Conservation (phyloP, 495 filamentous ascomycete species). For the Neurospora intermedia region DNA sequence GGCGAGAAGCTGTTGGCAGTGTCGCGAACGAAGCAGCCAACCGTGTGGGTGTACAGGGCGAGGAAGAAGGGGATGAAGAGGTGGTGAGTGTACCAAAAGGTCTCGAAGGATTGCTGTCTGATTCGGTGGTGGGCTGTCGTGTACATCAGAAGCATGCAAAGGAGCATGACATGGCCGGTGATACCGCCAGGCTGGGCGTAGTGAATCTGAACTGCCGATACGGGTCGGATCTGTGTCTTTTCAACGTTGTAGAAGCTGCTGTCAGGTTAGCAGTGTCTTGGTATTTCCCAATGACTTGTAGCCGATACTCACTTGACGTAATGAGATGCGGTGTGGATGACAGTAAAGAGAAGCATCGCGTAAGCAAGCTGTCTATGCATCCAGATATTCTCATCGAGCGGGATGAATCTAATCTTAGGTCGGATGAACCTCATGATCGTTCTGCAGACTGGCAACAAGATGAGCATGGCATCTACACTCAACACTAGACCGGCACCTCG, state of each 20-base stretch:
- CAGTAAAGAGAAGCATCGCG: slow-evolving; percentile 69
- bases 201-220: slow-evolving; percentile 84
- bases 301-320: slow-evolving; percentile 78
- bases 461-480: slow-evolving; percentile 73
- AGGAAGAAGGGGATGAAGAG: slow-evolving; percentile 94
- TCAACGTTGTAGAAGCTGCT: slow-evolving; percentile 91
- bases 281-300: background rate
- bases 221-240: slow-evolving; percentile 66
- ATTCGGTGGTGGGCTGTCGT: slow-evolving; percentile 91
- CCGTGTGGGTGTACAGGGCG: slow-evolving; percentile 88
- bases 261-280: slow-evolving; percentile 14
- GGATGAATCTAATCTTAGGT: slow-evolving; percentile 79
- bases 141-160: slow-evolving; percentile 98
- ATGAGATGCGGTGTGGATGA: slow-evolving; percentile 66
- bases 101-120: slow-evolving; percentile 92
- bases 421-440: slow-evolving; percentile 74
- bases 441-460: slow-evolving; percentile 88
- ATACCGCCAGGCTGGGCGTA: slow-evolving; percentile 83
- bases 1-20: slow-evolving; percentile 61
- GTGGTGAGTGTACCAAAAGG: slow-evolving; percentile 99
- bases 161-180: slow-evolving; percentile 94
- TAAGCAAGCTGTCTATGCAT: slow-evolving; percentile 96
- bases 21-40: slow-evolving; percentile 90
- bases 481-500: slow-evolving; percentile 81
- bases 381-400: slow-evolving; percentile 91